These are phyloP conservation scores for Colletotrichum musae DNA, from an alignment of 2,329 filamentous ascomycete genomes.

Conservation along the genomic window DNA sequence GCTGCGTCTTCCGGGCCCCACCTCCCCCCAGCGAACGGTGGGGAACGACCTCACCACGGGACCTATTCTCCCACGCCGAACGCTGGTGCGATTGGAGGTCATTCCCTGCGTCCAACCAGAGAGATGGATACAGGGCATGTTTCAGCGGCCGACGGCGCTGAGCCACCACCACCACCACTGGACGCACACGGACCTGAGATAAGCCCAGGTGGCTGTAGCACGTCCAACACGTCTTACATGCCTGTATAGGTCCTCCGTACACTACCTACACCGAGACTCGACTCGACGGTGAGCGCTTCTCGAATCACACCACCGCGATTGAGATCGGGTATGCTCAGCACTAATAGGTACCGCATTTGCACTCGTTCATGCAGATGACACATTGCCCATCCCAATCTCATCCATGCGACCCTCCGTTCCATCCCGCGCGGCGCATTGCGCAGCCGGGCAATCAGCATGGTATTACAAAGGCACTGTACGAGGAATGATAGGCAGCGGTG, in stretches of 20 bases:
- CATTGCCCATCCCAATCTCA: background rate
- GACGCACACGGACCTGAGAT: too few relatives aligned
- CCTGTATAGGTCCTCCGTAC: too few relatives aligned
- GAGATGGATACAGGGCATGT: constrained; percentile 6
- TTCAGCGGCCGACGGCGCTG: constrained; percentile 26
- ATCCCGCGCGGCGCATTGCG: background rate
- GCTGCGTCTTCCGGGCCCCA: constrained; percentile 24
- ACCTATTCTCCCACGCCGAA: constrained; percentile 11
- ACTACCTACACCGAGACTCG: too few relatives aligned
- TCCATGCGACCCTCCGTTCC: constrained; percentile 16
- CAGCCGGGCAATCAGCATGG: constrained; percentile 2
- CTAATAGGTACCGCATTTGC: constrained; percentile 2
- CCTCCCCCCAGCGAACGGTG: constrained; percentile 5
- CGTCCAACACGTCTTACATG: too few relatives aligned
- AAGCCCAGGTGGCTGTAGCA: too few relatives aligned
- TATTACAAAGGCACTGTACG: too few relatives aligned
- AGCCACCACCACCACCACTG: constrained; percentile 5
- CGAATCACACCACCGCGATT: constrained; percentile 1
- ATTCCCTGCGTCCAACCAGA: too few relatives aligned
- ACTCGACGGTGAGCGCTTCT: background rate
- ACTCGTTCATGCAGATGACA: constrained; percentile 12
- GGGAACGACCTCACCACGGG: constrained; percentile 22
- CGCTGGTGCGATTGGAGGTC: background rate
- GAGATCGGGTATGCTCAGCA: constrained; percentile 6
- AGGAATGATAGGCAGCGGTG: too few relatives aligned